phyloP scores from a whole-genome alignment of 495 filamentous ascomycete genomes.

The Hypoxylon perforatum region DNA sequence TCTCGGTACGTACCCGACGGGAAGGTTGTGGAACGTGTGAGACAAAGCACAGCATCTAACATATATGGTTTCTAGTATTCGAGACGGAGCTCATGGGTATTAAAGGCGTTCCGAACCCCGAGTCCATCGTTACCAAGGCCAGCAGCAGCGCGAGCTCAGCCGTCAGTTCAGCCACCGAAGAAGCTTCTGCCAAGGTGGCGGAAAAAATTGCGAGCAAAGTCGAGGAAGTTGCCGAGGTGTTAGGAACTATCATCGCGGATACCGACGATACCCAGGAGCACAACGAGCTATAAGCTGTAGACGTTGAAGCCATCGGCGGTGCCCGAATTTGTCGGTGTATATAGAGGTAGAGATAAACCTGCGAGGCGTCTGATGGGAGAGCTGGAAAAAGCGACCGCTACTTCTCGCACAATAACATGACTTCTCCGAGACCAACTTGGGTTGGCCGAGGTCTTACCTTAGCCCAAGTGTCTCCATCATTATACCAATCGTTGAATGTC shows the following conservation, averaged over 20 bases:
- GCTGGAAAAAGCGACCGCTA: neutral
- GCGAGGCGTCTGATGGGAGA: neutral
- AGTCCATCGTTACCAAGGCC: conserved; percentile 58
- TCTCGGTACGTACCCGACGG: conserved; percentile 62
- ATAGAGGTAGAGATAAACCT: neutral
- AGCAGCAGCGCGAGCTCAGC: conserved; percentile 38
- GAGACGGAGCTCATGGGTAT: conserved; percentile 94
- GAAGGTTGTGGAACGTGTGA: neutral
- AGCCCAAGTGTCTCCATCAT: too few relatives aligned
- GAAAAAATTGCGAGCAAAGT: conserved; percentile 58
- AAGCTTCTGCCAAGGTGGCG: conserved; percentile 50
- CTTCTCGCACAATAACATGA: neutral
- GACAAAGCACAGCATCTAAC: neutral
- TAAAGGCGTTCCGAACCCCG: conserved; percentile 74
- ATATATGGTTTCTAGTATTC: conserved; percentile 68
- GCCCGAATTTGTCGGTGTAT: conserved; percentile 2
- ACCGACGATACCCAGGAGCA: conserved; percentile 64
- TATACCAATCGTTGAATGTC: too few relatives aligned
- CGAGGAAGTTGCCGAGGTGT: conserved; percentile 56
- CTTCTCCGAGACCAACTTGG: neutral
- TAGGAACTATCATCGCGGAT: conserved; percentile 57
- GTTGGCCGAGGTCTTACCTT: too few relatives aligned
- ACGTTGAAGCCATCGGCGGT: neutral
- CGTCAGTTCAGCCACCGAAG: conserved; percentile 49
- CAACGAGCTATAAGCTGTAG: conserved; percentile 59